Base-by-base conservation (phyloP, 371 early-diverging fungal genomes). In the Synchytrium microbalum region DNA sequence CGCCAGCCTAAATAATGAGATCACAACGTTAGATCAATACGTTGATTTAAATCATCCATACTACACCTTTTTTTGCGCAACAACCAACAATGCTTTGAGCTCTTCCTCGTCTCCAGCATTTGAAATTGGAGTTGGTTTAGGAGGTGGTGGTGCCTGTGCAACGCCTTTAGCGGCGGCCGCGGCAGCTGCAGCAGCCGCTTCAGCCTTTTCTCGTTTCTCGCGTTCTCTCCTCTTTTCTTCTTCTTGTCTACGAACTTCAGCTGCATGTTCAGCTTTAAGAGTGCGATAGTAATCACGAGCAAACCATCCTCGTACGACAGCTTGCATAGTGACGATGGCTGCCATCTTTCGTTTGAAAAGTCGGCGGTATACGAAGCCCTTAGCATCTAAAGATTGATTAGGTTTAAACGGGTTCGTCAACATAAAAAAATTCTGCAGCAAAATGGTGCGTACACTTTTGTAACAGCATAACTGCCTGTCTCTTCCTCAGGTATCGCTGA, bases 231-330 rank as follows among this genome's bases (percentile, higher is more conserved):
- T 54, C 16, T 28, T 24, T 26, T 67, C 66, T 16, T 55, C 61
- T 29, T 66, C 66, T 58, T 66, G 64, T 25, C 38, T 24, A 56
- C 62, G 64, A 25, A 66, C 59, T 16, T 54, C 66, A n/a, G 53
- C 38, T 27, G 58, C 66, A 8, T 46, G 69, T 53, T 66, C 68
- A 32, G 62, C 64, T 23, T 59, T 27, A 13, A 76, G 55, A 19
- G 38, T 26, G 2, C 64, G 51, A 66, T 66, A 72, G 31, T 69
- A 68, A 29, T 78, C 72, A 1, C 79, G 61, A 23, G 78, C 78
- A 65, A 75, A 72, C 75, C 78, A 75, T 0, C 78, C 79, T 8
- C 80, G 62, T 8, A 65, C 64, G 1, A 67, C 74, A 24, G 75
- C 60, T 64, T 79, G 77, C 32, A 78, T 74, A 55, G 69, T 70